phyloP scores from a whole-genome alignment of 257 asterid species.

The Jasminum sambac region DNA sequence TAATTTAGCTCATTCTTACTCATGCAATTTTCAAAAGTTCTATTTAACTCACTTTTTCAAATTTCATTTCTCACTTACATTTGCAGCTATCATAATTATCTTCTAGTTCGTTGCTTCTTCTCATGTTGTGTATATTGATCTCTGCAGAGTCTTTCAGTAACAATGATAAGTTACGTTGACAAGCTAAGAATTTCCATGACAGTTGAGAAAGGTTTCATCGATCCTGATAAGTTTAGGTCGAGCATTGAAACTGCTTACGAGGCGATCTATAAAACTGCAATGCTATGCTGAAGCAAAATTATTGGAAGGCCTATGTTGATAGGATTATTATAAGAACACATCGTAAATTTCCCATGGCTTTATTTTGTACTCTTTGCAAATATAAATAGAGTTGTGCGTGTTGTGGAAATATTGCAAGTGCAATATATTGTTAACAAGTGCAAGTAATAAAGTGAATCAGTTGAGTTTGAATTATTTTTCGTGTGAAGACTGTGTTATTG shows the following conservation, averaged over 20 bases:
- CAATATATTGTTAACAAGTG: too few species aligned
- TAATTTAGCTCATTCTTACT: too few species aligned
- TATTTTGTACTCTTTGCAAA: too few species aligned
- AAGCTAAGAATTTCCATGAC: slow-evolving; percentile 26
- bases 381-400: too few species aligned
- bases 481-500: too few species aligned
- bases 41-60: too few species aligned
- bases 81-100: not conserved
- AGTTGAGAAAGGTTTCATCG: slow-evolving; percentile 31
- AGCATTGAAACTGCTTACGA: slow-evolving; percentile 24
- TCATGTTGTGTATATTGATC: not conserved
- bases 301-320: not conserved
- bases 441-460: too few species aligned
- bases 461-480: too few species aligned
- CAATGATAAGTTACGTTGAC: slow-evolving; percentile 31
- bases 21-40: too few species aligned
- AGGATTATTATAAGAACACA: not conserved
- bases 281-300: not conserved
- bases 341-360: not conserved
- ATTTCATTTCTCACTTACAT: too few species aligned
- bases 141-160: slow-evolving; percentile 29
- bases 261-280: slow-evolving; percentile 20
- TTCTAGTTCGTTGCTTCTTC: not conserved
- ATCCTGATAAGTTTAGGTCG: slow-evolving; percentile 21
- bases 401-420: too few species aligned